Percentiles rank a stretch among this genome's conserved stretches.
Conservation (phyloP, 352 stramenopile genomes). For the Chrysophaeum taylorii region DNA sequence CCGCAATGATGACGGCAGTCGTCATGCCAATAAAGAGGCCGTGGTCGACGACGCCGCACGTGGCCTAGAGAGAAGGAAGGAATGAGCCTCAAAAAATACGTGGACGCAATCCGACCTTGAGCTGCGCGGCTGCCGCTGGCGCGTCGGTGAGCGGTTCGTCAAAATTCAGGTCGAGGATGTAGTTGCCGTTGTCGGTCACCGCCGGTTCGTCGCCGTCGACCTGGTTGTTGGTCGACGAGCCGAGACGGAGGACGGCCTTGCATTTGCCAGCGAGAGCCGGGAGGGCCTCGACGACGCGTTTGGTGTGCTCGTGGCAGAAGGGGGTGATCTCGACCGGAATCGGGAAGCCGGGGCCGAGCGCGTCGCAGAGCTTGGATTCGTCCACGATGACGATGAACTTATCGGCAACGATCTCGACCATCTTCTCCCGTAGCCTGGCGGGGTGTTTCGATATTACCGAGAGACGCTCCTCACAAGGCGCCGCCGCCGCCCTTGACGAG, state of each 20-base stretch:
- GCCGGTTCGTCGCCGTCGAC: constrained; percentile 77
- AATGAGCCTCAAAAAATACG: too few species aligned
- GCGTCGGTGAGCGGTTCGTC: constrained; percentile 56
- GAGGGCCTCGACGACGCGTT: constrained; percentile 50
- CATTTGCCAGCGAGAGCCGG: constrained; percentile 44
- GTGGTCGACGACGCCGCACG: constrained; percentile 67
- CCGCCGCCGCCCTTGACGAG: constrained; percentile 94
- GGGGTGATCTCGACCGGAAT: constrained; percentile 84
- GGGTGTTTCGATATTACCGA: constrained; percentile 79
- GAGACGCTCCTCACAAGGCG: too few species aligned
- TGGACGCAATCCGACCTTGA: too few species aligned
- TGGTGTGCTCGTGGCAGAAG: constrained; percentile 90
- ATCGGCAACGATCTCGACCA: constrained; percentile 75
- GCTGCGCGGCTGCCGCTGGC: constrained; percentile 44
- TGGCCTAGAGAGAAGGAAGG: too few species aligned
- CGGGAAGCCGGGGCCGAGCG: constrained; percentile 50
- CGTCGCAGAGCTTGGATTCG: constrained; percentile 74
- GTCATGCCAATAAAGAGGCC: constrained; percentile 70
- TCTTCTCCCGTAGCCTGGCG: constrained; percentile 61
- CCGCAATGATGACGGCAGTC: constrained; percentile 65
- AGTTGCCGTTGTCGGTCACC: constrained; percentile 90
- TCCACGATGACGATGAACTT: constrained; percentile 96
- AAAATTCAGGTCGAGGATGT: constrained; percentile 72
- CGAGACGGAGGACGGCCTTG: constrained; percentile 52
- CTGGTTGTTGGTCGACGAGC: constrained; percentile 49